Evolutionary conservation across 495 filamentous ascomycete species (phyloP), one percentile per base, ranked within the genome.

Genomic region (Daldinia vernicosa): DNA sequence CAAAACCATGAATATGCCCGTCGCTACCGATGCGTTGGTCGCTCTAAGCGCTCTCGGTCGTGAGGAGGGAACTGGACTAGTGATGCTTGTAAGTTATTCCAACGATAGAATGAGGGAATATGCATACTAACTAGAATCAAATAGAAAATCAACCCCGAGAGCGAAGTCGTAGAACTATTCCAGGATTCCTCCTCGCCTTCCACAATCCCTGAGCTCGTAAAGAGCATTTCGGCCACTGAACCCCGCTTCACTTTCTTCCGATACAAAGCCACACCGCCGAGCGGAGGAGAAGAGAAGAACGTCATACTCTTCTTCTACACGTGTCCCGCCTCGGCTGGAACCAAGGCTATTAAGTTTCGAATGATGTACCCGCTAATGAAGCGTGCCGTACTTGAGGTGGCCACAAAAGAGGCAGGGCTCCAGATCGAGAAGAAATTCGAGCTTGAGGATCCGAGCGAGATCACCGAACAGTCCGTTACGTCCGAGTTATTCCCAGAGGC

Each of bases 341-440:
- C 74, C 55, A 83, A 84, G 73, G 92, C 91, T 71, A 92, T 98
- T 82, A 97, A 93, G 80, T 93, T 93, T 77, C 89, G 93, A 57
- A 99, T 99, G 95, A 81, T 98, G 70, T 97, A 98, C 78, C 93
- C 96, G 33, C 89, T 92, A 35, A 92, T 92, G 71, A 92, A 93
- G 75, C 86, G 86, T 32, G 87, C 87, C 37, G 92, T 93, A 6
- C 82, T 96, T 45, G 76, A 82, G 15, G 75, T 93, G 32, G 93
- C 92, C 14, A 85, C 87, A 66, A 84, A 83, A 40, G 88, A 92
- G 69, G 90, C 89, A 15, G 92, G 92, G 5, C 78, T 97, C 61
- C 84, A 87, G 62, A 82, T 94, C 55, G 86, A 86, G 53, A 97
- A 95, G 84, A 94, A 91, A 72, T 85, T 89, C 71, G 84, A 86